phyloP scores from a whole-genome alignment of 2,329 filamentous ascomycete species.

The Achaetomium macrosporum region DNA sequence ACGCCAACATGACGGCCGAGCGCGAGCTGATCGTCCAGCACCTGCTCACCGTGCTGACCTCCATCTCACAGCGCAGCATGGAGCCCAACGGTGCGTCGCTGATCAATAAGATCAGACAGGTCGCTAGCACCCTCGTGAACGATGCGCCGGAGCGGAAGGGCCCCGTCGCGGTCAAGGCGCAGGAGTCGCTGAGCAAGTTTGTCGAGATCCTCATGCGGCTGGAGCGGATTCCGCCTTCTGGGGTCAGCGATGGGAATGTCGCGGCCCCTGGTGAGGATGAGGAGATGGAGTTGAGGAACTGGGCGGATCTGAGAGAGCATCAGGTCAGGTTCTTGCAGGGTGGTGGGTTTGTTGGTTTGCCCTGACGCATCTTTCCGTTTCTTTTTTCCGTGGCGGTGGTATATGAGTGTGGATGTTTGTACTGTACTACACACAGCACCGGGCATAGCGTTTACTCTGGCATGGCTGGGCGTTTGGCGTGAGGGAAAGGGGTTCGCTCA shows the following conservation, averaged over 20 bases:
- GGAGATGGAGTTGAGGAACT: slow-evolving; percentile 68
- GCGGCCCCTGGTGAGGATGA: slow-evolving; percentile 47
- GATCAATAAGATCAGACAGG: slow-evolving; percentile 80
- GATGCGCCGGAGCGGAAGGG: slow-evolving; percentile 47
- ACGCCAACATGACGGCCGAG: slow-evolving; percentile 65
- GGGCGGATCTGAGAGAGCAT: slow-evolving; percentile 71
- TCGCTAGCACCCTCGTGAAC: slow-evolving; percentile 73
- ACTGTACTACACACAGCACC: too few relatives aligned
- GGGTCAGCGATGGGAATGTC: neutral
- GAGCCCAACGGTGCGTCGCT: slow-evolving; percentile 61
- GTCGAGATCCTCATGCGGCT: slow-evolving; percentile 69
- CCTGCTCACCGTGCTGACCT: slow-evolving; percentile 66
- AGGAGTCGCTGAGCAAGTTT: slow-evolving; percentile 66
- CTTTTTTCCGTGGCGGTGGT: neutral
- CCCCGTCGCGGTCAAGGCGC: slow-evolving; percentile 49
- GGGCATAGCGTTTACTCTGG: too few relatives aligned
- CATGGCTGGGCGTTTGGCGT: too few relatives aligned
- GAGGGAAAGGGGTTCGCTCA: too few relatives aligned
- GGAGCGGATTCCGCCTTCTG: slow-evolving; percentile 50
- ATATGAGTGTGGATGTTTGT: too few relatives aligned
- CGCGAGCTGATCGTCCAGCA: slow-evolving; percentile 77
- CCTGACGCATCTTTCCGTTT: slow-evolving; percentile 1
- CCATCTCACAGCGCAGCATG: slow-evolving; percentile 78
- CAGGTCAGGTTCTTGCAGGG: slow-evolving; percentile 50
- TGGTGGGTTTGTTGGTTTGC: slow-evolving; percentile 26